A percentile compares a stretch with the other conserved stretches of the same genome.
These are phyloP conservation scores for Asclepias syriaca DNA, from an alignment of 257 asterid genomes.

Conservation along the genomic window DNA sequence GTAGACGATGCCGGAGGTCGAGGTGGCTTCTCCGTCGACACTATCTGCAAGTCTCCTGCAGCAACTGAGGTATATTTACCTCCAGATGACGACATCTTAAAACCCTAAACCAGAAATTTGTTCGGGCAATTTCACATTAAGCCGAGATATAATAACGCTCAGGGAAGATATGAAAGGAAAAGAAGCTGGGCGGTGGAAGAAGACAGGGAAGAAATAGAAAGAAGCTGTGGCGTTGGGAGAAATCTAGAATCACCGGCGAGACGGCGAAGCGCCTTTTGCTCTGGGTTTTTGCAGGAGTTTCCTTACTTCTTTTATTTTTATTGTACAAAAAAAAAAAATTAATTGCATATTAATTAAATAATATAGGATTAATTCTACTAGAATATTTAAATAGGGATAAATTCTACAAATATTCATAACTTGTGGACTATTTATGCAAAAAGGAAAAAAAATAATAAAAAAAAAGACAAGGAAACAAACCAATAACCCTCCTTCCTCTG, in stretches of 20 bases:
- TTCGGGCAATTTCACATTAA: conserved; percentile 1
- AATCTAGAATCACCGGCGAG: background rate
- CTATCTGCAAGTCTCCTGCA: conserved; percentile 64
- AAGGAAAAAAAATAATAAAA: too few species aligned
- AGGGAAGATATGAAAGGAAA: background rate
- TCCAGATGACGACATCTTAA: conserved; percentile 38
- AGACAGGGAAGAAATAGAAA: background rate
- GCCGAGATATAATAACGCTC: too few species aligned
- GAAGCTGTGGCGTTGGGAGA: background rate
- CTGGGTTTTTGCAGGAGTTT: too few species aligned
- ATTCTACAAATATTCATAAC: too few species aligned
- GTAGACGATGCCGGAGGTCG: conserved; percentile 43
- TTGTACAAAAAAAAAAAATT: too few species aligned
- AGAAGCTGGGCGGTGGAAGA: background rate
- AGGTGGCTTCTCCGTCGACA: conserved; percentile 49
- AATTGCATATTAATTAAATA: too few species aligned
- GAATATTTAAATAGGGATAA: too few species aligned
- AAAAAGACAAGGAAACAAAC: too few species aligned
- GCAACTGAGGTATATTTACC: conserved; percentile 44
- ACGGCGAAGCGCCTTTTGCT: background rate
- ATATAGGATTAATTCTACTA: too few species aligned
- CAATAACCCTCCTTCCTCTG: background rate
- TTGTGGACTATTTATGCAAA: too few species aligned
- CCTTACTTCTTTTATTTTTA: too few species aligned
- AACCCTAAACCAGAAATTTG: background rate